Conservation (phyloP, 768 basidiomycete species). For the Galerina marginata region DNA sequence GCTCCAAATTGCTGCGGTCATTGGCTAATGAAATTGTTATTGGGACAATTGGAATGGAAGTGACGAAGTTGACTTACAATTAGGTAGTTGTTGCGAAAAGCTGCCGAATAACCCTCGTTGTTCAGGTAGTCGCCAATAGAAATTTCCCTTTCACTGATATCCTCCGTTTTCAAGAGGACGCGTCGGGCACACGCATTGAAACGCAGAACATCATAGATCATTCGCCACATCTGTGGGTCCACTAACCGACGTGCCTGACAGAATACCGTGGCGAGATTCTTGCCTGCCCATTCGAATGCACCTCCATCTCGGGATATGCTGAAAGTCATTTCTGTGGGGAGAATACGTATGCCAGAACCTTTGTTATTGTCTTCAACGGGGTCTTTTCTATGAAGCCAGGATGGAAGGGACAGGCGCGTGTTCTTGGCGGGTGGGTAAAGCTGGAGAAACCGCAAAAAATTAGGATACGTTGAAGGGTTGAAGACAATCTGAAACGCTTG, state of each 20-base stretch:
- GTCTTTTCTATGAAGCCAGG: slow-evolving; percentile 9
- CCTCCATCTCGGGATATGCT: slow-evolving; percentile 75
- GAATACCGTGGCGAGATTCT: slow-evolving; percentile 64
- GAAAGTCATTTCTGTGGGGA: slow-evolving; percentile 79
- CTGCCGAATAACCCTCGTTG: slow-evolving; percentile 66
- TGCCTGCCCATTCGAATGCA: slow-evolving; percentile 79
- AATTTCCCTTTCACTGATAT: slow-evolving; percentile 46
- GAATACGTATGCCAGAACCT: slow-evolving; percentile 47
- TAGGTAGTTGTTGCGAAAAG: slow-evolving; percentile 76
- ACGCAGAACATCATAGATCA: slow-evolving; percentile 72
- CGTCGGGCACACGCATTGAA: slow-evolving; percentile 74
- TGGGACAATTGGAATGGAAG: background rate
- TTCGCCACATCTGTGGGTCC: slow-evolving; percentile 70
- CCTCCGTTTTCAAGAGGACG: slow-evolving; percentile 40
- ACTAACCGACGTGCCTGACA: slow-evolving; percentile 67
- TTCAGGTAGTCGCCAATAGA: slow-evolving; percentile 65
- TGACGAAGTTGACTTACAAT: slow-evolving; percentile 51
- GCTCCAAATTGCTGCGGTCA: slow-evolving; percentile 85
- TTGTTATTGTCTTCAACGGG: slow-evolving; percentile 1
- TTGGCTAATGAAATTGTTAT: slow-evolving; percentile 51
- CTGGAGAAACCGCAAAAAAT: slow-evolving; percentile 73
- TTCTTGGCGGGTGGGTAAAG: slow-evolving; percentile 31
- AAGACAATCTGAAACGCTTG: slow-evolving; percentile 63
- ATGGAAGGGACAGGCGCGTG: slow-evolving; percentile 5
- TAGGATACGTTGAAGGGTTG: slow-evolving; percentile 79